These are phyloP conservation scores for Starmerella vaccinii DNA, from an alignment of 805 yeast species.

Conservation along the genomic window DNA sequence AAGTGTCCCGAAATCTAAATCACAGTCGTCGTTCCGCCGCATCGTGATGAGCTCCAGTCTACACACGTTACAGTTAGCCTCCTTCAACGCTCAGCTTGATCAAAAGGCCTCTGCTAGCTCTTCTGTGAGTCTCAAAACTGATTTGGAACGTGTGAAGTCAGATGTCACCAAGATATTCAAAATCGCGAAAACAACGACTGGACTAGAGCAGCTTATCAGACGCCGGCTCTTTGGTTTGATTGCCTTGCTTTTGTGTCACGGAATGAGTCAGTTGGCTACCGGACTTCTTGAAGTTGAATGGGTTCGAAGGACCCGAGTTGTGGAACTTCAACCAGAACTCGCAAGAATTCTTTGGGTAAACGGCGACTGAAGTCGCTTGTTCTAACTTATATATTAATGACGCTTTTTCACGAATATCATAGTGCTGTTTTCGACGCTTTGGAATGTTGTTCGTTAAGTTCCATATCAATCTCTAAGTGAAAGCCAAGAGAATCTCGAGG, in stretches of 20 bases:
- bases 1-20: slow-evolving; percentile 15
- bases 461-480: too few species aligned
- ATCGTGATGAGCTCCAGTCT: slow-evolving; percentile 26
- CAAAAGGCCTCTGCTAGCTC: slow-evolving; percentile 16
- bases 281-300: slow-evolving; percentile 28
- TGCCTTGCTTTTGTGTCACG: slow-evolving; percentile 16
- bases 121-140: slow-evolving; percentile 1
- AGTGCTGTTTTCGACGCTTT: too few species aligned
- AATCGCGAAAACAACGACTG: slow-evolving; percentile 4
- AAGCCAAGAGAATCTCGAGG: too few species aligned
- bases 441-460: too few species aligned
- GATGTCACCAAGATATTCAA: slow-evolving; percentile 19
- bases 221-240: slow-evolving; percentile 10
- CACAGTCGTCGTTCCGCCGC: slow-evolving; percentile 18
- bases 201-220: slow-evolving; percentile 9
- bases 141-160: slow-evolving; percentile 16
- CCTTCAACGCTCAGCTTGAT: slow-evolving; percentile 28
- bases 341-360: background rate
- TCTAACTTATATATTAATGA: too few species aligned
- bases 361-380: background rate
- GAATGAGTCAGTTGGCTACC: slow-evolving; percentile 13
- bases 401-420: too few species aligned
- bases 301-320: slow-evolving; percentile 23
- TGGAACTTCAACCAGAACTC: slow-evolving; percentile 9
- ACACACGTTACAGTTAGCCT: slow-evolving; percentile 29